Evolutionary conservation across 371 early-diverging fungal genomes (phyloP), one percentile per base, ranked within the genome.

Genomic region (Mortierella sp.): DNA sequence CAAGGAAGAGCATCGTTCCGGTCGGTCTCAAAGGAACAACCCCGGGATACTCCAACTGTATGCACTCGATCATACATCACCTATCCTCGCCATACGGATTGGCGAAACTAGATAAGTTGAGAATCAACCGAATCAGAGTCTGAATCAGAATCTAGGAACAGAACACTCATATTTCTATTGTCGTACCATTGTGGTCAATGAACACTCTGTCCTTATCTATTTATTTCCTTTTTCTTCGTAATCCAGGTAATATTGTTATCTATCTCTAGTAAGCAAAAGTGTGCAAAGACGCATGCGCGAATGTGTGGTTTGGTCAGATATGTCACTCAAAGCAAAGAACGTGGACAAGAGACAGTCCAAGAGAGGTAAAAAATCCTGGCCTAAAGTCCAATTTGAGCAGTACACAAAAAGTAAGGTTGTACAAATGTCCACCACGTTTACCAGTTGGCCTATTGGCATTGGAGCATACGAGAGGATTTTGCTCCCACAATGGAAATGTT

Each of bases 351-450:
- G 15, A n/a, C 3, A 21, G 65, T 38, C 65, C 55, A 40, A 15
- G 41, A 65, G 55, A 38, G 65, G 65, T 28, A 28, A n/a, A n/a
- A n/a, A n/a, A n/a, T n/a, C n/a, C n/a, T n/a, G n/a, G 28, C 28
- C 28, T 28, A 36, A 7, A 21, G n/a, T 32, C 21, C 11, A 15
- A 33, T 36, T 43, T 24, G 48, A 47, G 47, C 63, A 52, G 11
- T 10, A 19, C 47, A 48, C 40, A 63, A 50, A 65, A n/a, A 16
- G 13, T 3, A 22, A 5, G 33, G 64, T 63, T 11, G 50, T 19
- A 48, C 64, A 63, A 33, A 52, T 43, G 16, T 43, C 52, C 41
- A 43, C n/a, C 64, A 63, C 62, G 62, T 62, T 62, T 32, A 16
- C 45, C 24, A 16, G 21, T 21, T 22, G 8, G 45, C 2, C 7